Percentiles rank a stretch among this genome's conserved stretches.
Conservation (phyloP, 2,329 filamentous ascomycete genomes). For the Alternaria conjuncta region DNA sequence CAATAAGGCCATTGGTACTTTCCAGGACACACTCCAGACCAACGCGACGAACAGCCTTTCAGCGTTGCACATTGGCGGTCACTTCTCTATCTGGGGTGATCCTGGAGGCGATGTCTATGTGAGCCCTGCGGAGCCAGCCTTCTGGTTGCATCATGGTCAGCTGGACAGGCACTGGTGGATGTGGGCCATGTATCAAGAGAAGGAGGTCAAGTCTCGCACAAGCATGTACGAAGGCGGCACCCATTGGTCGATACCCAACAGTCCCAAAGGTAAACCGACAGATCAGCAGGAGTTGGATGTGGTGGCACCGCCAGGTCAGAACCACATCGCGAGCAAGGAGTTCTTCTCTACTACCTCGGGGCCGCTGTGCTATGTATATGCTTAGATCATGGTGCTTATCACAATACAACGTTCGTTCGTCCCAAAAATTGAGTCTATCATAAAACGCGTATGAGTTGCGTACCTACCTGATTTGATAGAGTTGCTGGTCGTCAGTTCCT, state of each 20-base stretch:
- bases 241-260: conserved; percentile 52
- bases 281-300: conserved; percentile 37
- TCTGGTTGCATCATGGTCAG: conserved; percentile 58
- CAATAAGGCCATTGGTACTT: conserved; percentile 27
- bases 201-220: conserved; percentile 36
- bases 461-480: not conserved
- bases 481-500: not conserved
- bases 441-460: not conserved
- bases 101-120: conserved; percentile 56
- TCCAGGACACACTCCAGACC: conserved; percentile 36
- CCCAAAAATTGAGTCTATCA: not conserved
- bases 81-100: conserved; percentile 53
- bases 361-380: conserved; percentile 44
- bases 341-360: conserved; percentile 39
- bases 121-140: conserved; percentile 54
- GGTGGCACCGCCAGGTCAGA: conserved; percentile 27
- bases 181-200: conserved; percentile 53
- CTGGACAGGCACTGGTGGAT: conserved; percentile 59
- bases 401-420: not conserved
- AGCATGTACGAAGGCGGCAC: conserved; percentile 52
- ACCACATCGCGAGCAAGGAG: conserved; percentile 32
- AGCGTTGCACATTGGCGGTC: conserved; percentile 53
- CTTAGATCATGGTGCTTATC: conserved; percentile 14
- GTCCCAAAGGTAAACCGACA: conserved; percentile 47
- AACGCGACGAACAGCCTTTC: conserved; percentile 9